These are phyloP conservation scores for Aphanocladium album DNA, from an alignment of 2,329 filamentous ascomycete species.

Conservation along the genomic window DNA sequence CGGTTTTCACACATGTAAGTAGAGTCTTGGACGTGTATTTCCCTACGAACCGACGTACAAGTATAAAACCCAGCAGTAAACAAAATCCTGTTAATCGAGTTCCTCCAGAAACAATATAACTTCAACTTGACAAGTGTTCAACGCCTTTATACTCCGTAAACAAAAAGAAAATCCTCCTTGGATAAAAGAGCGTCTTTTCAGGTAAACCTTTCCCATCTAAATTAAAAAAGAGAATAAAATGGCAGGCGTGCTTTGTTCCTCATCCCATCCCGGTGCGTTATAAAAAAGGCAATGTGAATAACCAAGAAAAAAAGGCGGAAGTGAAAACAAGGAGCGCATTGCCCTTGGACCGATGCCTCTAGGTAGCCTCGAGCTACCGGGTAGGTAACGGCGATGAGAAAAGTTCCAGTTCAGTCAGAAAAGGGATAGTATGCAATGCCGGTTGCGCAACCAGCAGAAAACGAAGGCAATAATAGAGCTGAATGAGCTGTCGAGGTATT, in stretches of 20 bases:
- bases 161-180: neutral
- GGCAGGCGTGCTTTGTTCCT: neutral
- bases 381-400: neutral
- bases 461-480: neutral
- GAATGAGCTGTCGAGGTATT: neutral
- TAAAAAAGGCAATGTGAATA: neutral
- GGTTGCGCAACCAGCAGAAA: neutral
- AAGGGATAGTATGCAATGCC: neutral
- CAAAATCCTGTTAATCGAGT: neutral
- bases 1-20: no score
- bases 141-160: neutral
- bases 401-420: neutral
- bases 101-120: neutral
- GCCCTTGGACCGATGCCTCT: neutral
- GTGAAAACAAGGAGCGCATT: neutral
- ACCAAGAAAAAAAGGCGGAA: neutral
- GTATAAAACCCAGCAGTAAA: no score
- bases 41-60: no score
- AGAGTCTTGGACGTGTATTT: no score
- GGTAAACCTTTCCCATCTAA: neutral
- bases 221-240: conserved; percentile 5
- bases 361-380: neutral
- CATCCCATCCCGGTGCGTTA: neutral
- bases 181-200: conserved; percentile 4
- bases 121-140: neutral